Percentiles rank a stretch among this genome's conserved stretches.
phyloP scores from a whole-genome alignment of 2,329 filamentous ascomycete species.

The Stemphylium beticola region DNA sequence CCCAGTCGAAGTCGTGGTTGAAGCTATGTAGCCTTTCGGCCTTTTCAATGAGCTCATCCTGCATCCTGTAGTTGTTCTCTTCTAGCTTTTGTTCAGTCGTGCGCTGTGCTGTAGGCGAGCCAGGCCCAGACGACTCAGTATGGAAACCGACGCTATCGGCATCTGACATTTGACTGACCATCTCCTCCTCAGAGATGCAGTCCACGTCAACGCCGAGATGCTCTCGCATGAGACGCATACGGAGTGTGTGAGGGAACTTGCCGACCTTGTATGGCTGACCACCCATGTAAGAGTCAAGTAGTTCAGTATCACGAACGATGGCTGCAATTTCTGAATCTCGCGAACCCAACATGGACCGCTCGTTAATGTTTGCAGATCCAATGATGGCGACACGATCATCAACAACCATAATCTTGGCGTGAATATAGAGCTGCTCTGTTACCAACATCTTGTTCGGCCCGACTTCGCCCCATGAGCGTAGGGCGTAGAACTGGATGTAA shows the following conservation, averaged over 20 bases:
- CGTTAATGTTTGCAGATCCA: slow-evolving; percentile 98
- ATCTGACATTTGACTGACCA: slow-evolving; percentile 40
- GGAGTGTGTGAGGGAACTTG: slow-evolving; percentile 89
- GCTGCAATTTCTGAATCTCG: slow-evolving; percentile 92
- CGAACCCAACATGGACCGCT: slow-evolving; percentile 90
- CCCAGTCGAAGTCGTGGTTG: slow-evolving; percentile 75
- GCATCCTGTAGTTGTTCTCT: slow-evolving; percentile 51
- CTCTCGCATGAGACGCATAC: slow-evolving; percentile 93
- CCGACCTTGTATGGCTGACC: slow-evolving; percentile 88
- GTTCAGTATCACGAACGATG: slow-evolving; percentile 89
- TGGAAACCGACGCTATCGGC: slow-evolving; percentile 73
- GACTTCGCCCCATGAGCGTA: slow-evolving; percentile 91
- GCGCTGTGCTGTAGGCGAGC: slow-evolving; percentile 43
- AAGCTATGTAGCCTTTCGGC: slow-evolving; percentile 69
- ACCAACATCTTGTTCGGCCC: slow-evolving; percentile 81
- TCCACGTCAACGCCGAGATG: slow-evolving; percentile 96
- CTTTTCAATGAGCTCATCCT: slow-evolving; percentile 63
- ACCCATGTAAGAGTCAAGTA: slow-evolving; percentile 90
- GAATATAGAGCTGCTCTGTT: slow-evolving; percentile 97
- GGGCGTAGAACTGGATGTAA: slow-evolving; percentile 92
- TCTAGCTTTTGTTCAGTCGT: slow-evolving; percentile 49
- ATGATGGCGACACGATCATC: slow-evolving; percentile 94
- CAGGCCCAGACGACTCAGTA: slow-evolving; percentile 43
- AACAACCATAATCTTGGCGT: slow-evolving; percentile 95
- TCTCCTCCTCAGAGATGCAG: slow-evolving; percentile 63